These are phyloP conservation scores for Monilinia fructigena DNA, from an alignment of 2,329 filamentous ascomycete species.

Conservation along the genomic window DNA sequence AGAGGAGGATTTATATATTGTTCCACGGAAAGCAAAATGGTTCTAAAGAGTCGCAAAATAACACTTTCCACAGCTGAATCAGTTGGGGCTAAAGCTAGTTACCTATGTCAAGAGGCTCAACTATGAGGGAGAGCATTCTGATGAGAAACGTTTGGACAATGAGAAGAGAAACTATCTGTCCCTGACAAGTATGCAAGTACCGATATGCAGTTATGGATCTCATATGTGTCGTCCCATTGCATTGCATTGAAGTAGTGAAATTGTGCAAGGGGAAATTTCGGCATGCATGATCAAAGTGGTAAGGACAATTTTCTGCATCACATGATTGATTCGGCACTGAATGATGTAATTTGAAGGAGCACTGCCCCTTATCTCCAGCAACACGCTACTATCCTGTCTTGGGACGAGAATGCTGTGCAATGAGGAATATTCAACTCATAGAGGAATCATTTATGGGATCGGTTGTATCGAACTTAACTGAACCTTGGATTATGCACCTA, in stretches of 20 bases:
- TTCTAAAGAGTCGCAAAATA: not conserved
- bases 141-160: not conserved
- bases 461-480: too few relatives aligned
- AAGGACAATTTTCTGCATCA: slow-evolving; percentile 11
- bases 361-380: slow-evolving; percentile 5
- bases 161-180: not conserved
- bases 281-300: not conserved
- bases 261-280: not conserved
- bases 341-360: slow-evolving; percentile 1
- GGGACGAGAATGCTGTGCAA: not conserved
- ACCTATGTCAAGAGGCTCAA: not conserved
- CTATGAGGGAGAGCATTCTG: not conserved
- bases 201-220: not conserved
- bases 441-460: too few relatives aligned
- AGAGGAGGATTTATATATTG: not conserved
- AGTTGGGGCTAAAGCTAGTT: not conserved
- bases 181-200: not conserved
- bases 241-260: not conserved
- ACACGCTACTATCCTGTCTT: slow-evolving; percentile 8
- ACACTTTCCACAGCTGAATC: not conserved
- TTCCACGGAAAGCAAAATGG: not conserved
- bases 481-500: too few relatives aligned
- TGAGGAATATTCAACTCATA: not conserved
- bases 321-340: not conserved
- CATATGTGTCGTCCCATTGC: not conserved